These are phyloP conservation scores for Cryptosporidium tyzzeri DNA, from an alignment of 169 alveolate genomes.

Conservation along the genomic window DNA sequence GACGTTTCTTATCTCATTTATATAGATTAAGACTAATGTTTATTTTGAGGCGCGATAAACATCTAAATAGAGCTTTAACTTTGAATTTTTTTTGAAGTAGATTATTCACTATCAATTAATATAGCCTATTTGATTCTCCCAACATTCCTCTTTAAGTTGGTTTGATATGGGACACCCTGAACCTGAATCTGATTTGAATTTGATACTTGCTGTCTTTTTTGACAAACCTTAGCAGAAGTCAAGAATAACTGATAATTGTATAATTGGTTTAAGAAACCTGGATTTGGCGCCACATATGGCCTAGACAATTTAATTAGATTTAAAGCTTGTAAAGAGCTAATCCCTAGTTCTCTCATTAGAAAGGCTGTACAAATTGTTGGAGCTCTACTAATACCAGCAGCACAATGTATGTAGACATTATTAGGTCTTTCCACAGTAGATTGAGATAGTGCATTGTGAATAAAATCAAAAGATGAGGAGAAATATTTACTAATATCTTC, in stretches of 20 bases:
- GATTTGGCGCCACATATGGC: conserved; percentile 65
- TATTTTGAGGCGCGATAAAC: neutral
- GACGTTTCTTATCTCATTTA: neutral
- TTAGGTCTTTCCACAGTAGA: conserved; percentile 39
- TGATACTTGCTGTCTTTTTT: neutral
- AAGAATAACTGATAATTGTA: conserved; percentile 19
- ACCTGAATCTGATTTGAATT: neutral
- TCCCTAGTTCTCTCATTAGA: conserved; percentile 56
- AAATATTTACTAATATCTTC: conserved; percentile 55
- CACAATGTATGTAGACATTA: conserved; percentile 67
- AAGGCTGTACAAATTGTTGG: conserved; percentile 73
- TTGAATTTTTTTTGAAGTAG: neutral
- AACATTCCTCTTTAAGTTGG: conserved; percentile 23
- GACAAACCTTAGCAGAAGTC: neutral
- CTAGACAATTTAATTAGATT: conserved; percentile 46
- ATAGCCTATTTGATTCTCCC: conserved; percentile 8
- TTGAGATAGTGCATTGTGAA: conserved; percentile 35
- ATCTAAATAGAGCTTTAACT: neutral
- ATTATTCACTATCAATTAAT: neutral
- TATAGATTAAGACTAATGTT: conserved; percentile 1
- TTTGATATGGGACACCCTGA: conserved; percentile 37
- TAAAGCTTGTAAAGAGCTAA: conserved; percentile 48
- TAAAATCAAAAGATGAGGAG: conserved; percentile 38
- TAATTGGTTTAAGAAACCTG: conserved; percentile 55
- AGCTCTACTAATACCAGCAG: conserved; percentile 76